Percentiles rank a stretch among this genome's conserved stretches.
Evolutionary conservation across 306 rosid genomes (phyloP).

Genomic region (Acacia melanoxylon): DNA sequence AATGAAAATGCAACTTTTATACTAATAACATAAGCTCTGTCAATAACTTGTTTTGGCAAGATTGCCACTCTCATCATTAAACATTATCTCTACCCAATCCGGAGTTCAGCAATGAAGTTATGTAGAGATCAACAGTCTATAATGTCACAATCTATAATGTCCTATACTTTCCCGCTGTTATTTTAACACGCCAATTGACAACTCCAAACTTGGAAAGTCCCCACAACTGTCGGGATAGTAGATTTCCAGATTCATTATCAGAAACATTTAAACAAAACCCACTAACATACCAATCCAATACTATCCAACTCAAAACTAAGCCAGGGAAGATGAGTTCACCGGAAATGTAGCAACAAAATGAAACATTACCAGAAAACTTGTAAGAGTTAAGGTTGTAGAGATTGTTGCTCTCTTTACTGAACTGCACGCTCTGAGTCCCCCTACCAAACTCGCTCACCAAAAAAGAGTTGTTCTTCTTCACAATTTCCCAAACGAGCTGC

Average conservation of each 20-base stretch:
- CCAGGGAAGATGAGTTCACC: background rate
- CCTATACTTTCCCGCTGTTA: background rate
- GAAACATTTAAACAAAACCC: background rate
- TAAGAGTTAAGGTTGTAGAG: conserved; percentile 75
- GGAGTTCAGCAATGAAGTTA: background rate
- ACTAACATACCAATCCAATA: background rate
- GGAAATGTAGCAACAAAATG: background rate
- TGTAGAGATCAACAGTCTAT: background rate
- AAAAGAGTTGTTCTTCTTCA: conserved; percentile 83
- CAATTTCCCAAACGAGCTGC: conserved; percentile 89
- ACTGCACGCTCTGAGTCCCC: conserved; percentile 73
- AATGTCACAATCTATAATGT: background rate
- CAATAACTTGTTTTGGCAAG: background rate
- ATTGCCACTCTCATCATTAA: background rate
- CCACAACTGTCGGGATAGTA: background rate
- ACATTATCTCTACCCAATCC: background rate
- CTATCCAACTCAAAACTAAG: background rate
- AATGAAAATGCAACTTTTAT: background rate
- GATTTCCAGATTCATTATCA: background rate
- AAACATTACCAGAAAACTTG: conserved; percentile 71
- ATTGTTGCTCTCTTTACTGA: conserved; percentile 85
- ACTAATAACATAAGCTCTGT: background rate
- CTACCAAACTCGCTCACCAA: conserved; percentile 84
- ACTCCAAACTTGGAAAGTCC: background rate
- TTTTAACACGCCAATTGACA: background rate